phyloP scores from a whole-genome alignment of 306 rosid genomes.

The Rosa chinensis region DNA sequence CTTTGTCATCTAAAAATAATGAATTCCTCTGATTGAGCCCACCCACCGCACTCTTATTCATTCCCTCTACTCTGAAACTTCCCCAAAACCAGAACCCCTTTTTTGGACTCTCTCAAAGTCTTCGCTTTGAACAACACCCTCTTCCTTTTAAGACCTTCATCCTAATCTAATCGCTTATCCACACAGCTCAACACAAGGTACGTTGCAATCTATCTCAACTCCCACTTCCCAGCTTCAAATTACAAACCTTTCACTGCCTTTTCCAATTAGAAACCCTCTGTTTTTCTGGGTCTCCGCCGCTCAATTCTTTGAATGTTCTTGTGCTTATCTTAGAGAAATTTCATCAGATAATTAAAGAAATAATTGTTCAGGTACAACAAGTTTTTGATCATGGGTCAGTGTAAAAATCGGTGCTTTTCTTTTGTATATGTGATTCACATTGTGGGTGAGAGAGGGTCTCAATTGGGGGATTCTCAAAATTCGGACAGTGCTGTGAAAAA shows the following conservation, averaged over 20 bases:
- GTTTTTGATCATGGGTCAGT: slow-evolving; percentile 7
- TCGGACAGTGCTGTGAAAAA: background rate
- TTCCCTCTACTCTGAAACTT: background rate
- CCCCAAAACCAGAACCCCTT: slow-evolving; percentile 10
- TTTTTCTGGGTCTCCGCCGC: background rate
- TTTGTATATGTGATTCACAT: background rate
- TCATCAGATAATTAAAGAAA: background rate
- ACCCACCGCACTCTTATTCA: background rate
- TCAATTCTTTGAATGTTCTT: background rate
- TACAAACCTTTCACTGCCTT: background rate
- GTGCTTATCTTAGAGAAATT: background rate
- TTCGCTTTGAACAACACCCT: background rate
- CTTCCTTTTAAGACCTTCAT: background rate
- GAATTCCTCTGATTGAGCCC: background rate
- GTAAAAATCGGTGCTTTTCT: slow-evolving; percentile 10
- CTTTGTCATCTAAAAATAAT: background rate
- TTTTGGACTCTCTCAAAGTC: slow-evolving; percentile 11
- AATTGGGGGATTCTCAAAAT: background rate
- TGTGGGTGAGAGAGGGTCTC: background rate
- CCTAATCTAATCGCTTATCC: slow-evolving; percentile 8
- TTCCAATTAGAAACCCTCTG: background rate
- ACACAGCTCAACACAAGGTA: background rate
- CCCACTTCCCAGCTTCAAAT: slow-evolving; percentile 1
- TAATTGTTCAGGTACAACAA: background rate
- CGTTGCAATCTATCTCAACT: background rate